Conservation (phyloP, 805 yeast species). For the Debaryomyces tyrocola region DNA sequence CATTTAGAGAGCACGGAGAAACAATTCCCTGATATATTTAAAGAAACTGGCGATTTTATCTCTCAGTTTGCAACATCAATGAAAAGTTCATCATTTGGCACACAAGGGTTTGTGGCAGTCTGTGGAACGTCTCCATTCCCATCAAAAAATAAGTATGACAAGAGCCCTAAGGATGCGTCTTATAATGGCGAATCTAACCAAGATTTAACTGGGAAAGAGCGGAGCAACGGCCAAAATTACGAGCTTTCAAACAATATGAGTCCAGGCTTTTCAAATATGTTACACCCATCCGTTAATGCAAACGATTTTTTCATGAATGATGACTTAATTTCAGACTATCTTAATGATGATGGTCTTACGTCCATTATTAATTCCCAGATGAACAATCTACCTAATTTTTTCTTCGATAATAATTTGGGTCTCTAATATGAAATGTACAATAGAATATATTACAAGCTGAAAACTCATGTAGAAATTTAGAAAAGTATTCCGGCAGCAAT, state of each 20-base stretch:
- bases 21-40: conserved; percentile 18
- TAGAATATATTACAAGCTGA: no score
- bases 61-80: not conserved
- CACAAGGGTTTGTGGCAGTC: not conserved
- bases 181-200: no score
- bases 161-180: no score
- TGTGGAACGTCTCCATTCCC: conserved; percentile 5
- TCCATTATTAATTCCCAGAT: conserved; percentile 24
- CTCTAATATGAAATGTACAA: conserved; percentile 5
- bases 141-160: no score
- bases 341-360: conserved; percentile 22
- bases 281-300: not conserved
- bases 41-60: not conserved
- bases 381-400: conserved; percentile 35
- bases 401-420: conserved; percentile 35
- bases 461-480: no score
- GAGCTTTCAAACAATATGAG: not conserved
- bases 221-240: no score
- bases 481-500: no score
- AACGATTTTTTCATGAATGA: not conserved
- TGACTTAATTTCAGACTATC: conserved; percentile 8
- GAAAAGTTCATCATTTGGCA: not conserved
- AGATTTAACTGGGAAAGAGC: no score
- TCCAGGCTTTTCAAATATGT: not conserved
- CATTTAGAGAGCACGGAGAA: conserved; percentile 16